Evolutionary conservation across 208 protist species (phyloP), one percentile per base, ranked within the genome.

Genomic region (Leishmania mexicana): DNA sequence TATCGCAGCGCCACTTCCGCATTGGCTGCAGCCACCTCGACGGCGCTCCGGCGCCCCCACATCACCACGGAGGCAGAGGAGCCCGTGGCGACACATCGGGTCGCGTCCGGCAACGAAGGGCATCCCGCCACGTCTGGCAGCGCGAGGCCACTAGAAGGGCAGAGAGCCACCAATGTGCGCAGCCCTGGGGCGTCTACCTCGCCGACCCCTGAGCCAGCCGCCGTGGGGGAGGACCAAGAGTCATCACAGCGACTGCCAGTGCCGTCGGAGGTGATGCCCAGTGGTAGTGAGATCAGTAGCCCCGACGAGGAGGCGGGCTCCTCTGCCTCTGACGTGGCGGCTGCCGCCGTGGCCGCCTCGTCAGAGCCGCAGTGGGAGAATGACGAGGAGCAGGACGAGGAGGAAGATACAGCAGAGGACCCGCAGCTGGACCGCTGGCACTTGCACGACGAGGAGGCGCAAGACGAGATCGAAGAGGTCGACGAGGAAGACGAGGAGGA

Each of bases 401-500:
- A 73, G 40, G 73, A 65, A 35, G 74, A 64, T 45, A 13, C 40
- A 31, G 74, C 28, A n/a, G 57, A 65, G 24, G 51, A 24, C 21
- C 74, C 74, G 49, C 74, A 65, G 53, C 74, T 35, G 35, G 81
- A 28, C 2, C 64, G 35, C 57, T 45, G 45, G 54, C 42, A 80
- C 47, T 65, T 75, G 13, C 64, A 67, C 8, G 75, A 78, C 28
- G 79, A 73, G 58, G 51, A 76, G 28, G 49, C 17, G 4, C 51
- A 64, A 60, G 78, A 73, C 8, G 73, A 28, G 60, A 24, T 35
- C 35, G 79, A 80, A 15, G 76, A 65, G 38, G 70, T 40, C 21
- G 76, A 85, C 47, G 81, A 81, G 31, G 81, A 76, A 53, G 72
- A 35, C 3, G 78, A 76, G 28, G 84, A 76, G 13, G 84, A 77